A percentile compares a stretch with the other conserved stretches of the same genome.
Conservation (phyloP, 306 rosid genomes). For the Ormosia emarginata region DNA sequence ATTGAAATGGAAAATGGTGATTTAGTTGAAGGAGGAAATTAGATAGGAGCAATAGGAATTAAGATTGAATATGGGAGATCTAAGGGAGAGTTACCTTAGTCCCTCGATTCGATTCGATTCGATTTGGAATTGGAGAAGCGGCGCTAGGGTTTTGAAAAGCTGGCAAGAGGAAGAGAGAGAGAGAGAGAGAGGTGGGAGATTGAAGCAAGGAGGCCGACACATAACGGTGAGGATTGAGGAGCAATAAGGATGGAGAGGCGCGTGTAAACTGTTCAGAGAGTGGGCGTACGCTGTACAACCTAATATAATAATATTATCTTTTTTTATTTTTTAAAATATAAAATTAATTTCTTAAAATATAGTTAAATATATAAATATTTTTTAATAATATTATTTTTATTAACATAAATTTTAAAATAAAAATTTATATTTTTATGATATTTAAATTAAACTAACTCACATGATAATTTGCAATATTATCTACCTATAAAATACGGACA, state of each 20-base stretch:
- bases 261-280: slow-evolving; percentile 15
- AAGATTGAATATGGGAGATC: slow-evolving; percentile 9
- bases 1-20: background rate
- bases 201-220: background rate
- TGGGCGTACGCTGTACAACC: background rate
- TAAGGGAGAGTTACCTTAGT: slow-evolving; percentile 7
- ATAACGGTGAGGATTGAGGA: slow-evolving; percentile 13
- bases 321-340: too few relatives aligned
- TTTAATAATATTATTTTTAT: too few relatives aligned
- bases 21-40: background rate
- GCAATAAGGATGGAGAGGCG: slow-evolving; percentile 27
- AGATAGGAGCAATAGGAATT: background rate
- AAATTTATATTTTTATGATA: too few relatives aligned
- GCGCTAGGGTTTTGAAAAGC: slow-evolving; percentile 1
- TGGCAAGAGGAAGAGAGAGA: background rate
- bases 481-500: too few relatives aligned
- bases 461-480: too few relatives aligned
- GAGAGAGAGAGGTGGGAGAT: background rate
- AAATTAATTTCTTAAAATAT: too few relatives aligned
- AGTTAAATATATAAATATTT: too few relatives aligned
- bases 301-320: too few relatives aligned
- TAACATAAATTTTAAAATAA: too few relatives aligned
- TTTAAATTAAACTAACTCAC: too few relatives aligned
- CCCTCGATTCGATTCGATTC: background rate
- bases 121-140: background rate